Base-by-base conservation (phyloP, 345 rosid genomes). In the Linum trigynum region DNA sequence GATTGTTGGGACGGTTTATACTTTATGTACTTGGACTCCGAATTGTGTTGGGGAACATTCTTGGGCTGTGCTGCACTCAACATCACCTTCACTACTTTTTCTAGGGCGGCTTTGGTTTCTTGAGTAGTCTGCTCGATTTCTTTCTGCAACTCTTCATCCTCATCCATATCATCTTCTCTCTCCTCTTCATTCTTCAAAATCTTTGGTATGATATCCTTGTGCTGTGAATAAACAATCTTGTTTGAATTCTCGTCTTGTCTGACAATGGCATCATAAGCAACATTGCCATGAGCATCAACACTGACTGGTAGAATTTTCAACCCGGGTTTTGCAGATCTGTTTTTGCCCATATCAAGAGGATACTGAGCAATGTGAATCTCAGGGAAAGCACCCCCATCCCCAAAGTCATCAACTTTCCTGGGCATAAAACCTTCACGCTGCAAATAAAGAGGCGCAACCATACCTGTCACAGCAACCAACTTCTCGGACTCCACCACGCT, bases 381-480 rank as follows among this genome's bases (percentile, higher is more conserved):
- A 0, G 99, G 97, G 67, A 94, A 94, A 2, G 97, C 97, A 66
- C 99, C 98, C 16, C 97, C 99, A 77, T 90, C 97, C 9, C 97
- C 99, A 67, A 90, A 94, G 64, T 94, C 97, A 76, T 94, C 99
- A 2, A 85, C 78, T 53, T 78, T 90, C 66, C 87, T 69, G 0
- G 99, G 97, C 59, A 88, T 83, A 61, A 88, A 94, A 43, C 95
- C 92, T 36, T 77, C 81, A 0, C 99, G 85, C 55, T 86, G 80
- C 78, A 82, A 60, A 74, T 88, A 90, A 2, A 73, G 88, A 51
- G 97, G 97, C 1, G 88, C 96, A 3, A 76, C 74, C 38, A 85
- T 90, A 48, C 65, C 73, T 16, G 76, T 75, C 43, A 80, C 61
- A 39, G 45, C 78, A n/a, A 75, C 14, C 3, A 86, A 42, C 38